A percentile compares a stretch with the other conserved stretches of the same genome.
These are phyloP conservation scores for Cadophora luteo-olivacea DNA, from an alignment of 2,329 filamentous ascomycete genomes.

Conservation along the genomic window DNA sequence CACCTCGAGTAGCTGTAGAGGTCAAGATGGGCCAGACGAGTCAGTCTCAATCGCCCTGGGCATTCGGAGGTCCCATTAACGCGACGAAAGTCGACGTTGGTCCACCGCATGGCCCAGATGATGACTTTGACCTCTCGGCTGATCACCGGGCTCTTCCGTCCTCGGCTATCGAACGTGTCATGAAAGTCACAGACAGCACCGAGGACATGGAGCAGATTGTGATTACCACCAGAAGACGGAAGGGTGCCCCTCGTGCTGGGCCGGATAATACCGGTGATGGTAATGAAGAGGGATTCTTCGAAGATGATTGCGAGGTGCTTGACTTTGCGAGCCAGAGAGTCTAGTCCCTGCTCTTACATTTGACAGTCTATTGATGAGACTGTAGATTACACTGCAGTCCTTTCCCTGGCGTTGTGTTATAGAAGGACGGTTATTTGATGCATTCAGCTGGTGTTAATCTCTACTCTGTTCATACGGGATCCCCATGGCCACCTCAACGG, in stretches of 20 bases:
- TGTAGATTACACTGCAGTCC: slow-evolving; percentile 11
- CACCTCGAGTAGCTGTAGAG: slow-evolving; percentile 31
- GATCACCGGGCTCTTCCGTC: slow-evolving; percentile 66
- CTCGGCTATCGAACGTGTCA: slow-evolving; percentile 68
- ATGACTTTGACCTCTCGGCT: slow-evolving; percentile 54
- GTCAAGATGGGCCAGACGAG: slow-evolving; percentile 16
- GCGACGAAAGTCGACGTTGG: slow-evolving; percentile 61
- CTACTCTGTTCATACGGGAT: slow-evolving; percentile 26
- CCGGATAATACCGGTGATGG: slow-evolving; percentile 53
- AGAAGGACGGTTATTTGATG: slow-evolving; percentile 28
- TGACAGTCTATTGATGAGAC: neutral
- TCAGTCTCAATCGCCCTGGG: slow-evolving; percentile 53
- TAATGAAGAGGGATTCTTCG: slow-evolving; percentile 82
- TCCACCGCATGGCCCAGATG: slow-evolving; percentile 53
- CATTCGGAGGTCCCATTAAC: slow-evolving; percentile 63
- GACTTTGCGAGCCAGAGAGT: slow-evolving; percentile 81
- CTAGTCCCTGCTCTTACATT: slow-evolving; percentile 42
- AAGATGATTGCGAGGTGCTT: slow-evolving; percentile 90
- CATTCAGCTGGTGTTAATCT: slow-evolving; percentile 25
- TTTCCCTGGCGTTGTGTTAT: slow-evolving; percentile 19
- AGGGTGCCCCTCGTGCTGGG: slow-evolving; percentile 56
- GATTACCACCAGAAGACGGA: slow-evolving; percentile 78
- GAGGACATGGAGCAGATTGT: slow-evolving; percentile 75
- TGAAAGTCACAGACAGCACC: slow-evolving; percentile 58
- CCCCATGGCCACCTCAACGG: slow-evolving; percentile 31